Evolutionary conservation across 805 yeast genomes (phyloP), one percentile per base, ranked within the genome.

Genomic region (Teunomyces atbi): DNA sequence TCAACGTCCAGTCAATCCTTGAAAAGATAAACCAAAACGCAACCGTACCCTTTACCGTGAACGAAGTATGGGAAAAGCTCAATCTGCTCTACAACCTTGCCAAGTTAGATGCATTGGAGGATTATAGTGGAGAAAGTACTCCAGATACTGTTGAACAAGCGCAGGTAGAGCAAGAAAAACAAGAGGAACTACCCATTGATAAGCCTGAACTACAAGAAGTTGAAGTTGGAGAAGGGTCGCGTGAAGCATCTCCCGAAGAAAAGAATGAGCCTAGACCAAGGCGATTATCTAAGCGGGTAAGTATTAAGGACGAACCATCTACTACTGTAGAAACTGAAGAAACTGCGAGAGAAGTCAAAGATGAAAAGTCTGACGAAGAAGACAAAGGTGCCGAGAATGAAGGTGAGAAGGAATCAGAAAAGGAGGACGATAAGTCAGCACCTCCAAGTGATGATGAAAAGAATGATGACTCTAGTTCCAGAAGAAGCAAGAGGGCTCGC

Each of bases 21-120:
- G 61, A 69, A 51, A 54, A 65, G 42, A 59, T 78, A 55, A 55
- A 69, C 61, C 51, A 68, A 54, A 44, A 51, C 18, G 49, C 52
- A 11, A 52, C 41, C 32, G 44, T 45, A 28, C 56, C 54, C 28
- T 65, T 79, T 45, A 69, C 80, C 1, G 73, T 77, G 0, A 57
- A 58, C 2, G 84, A 84, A 36, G 69, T 86, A 3, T 80, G 86
- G 84, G 73, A 66, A 20, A 82, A 80, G 56, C 69, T 88, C 21
- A 65, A 56, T 1, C 64, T 64, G 28, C 63, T 78, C 30, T 88
- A 84, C 58, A 75, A 86, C 54, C 64, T 86, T 42, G 69, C 74
- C 5, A 79, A 77, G 19, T 66, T 84, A 7, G 89, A 84, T 49
- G 76, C 71, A 21, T 51, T 83, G 18, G 89, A 79, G 47, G 68